Conservation (phyloP, 495 filamentous ascomycete species). For the Tuber calosporum region DNA sequence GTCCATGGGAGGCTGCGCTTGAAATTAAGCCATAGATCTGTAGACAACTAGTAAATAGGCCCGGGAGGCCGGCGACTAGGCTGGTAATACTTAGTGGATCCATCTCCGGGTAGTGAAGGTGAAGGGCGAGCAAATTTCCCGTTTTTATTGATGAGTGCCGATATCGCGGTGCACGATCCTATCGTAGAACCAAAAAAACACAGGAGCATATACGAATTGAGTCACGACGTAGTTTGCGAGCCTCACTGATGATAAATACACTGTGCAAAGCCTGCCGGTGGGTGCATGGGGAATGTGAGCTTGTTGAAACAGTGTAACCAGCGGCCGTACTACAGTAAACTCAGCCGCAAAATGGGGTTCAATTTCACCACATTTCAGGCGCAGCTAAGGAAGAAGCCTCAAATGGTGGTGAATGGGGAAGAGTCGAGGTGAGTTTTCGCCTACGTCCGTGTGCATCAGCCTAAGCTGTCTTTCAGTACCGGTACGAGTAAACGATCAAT, state of each 20-base stretch:
- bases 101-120: background rate
- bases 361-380: background rate
- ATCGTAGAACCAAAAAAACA: too few species aligned
- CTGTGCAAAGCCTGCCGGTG: background rate
- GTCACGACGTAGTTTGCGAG: background rate
- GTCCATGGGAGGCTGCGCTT: background rate
- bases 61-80: background rate
- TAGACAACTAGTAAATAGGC: background rate
- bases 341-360: background rate
- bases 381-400: background rate
- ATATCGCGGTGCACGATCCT: background rate
- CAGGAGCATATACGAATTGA: background rate
- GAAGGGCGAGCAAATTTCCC: background rate
- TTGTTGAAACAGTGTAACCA: too few species aligned
- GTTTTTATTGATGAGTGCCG: background rate
- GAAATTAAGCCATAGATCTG: background rate
- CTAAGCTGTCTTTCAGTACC: background rate
- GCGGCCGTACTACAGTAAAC: background rate
- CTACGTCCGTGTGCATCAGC: background rate
- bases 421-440: background rate
- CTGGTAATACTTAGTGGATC: background rate
- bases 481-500: background rate
- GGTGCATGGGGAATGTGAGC: too few species aligned
- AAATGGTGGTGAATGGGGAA: background rate
- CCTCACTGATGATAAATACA: background rate